Percentiles rank a stretch among this genome's conserved stretches.
Evolutionary conservation across 345 rosid genomes (phyloP).

Genomic region (Gossypium thurberi): DNA sequence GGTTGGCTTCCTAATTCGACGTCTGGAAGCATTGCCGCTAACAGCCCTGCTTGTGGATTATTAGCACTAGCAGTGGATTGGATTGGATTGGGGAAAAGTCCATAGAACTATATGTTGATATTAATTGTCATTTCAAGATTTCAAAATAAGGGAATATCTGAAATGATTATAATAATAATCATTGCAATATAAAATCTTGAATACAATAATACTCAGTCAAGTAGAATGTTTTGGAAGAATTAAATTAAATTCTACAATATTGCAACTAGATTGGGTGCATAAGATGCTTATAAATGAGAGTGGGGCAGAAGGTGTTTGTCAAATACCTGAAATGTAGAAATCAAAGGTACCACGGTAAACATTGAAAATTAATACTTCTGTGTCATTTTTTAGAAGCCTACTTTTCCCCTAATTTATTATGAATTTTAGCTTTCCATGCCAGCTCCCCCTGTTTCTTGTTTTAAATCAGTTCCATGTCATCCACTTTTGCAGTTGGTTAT

Average conservation of each 20-base stretch:
- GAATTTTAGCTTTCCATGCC: not conserved
- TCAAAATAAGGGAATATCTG: not conserved
- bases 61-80: not conserved
- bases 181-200: not conserved
- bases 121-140: not conserved
- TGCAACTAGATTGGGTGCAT: not conserved
- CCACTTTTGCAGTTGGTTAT: not conserved
- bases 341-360: not conserved
- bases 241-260: not conserved
- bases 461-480: not conserved
- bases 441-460: not conserved
- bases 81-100: not conserved
- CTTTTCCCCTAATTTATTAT: not conserved
- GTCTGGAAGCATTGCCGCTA: not conserved
- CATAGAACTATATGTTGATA: not conserved
- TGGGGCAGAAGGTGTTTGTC: not conserved
- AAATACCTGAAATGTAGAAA: not conserved
- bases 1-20: not conserved
- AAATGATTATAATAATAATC: not conserved
- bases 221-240: not conserved
- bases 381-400: not conserved
- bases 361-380: not conserved
- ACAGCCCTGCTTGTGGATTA: not conserved
- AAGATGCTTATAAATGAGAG: not conserved
- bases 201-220: not conserved